Evolutionary conservation across 2,329 filamentous ascomycete genomes (phyloP), one percentile per base, ranked within the genome.

Genomic region (Septoria petroselini): DNA sequence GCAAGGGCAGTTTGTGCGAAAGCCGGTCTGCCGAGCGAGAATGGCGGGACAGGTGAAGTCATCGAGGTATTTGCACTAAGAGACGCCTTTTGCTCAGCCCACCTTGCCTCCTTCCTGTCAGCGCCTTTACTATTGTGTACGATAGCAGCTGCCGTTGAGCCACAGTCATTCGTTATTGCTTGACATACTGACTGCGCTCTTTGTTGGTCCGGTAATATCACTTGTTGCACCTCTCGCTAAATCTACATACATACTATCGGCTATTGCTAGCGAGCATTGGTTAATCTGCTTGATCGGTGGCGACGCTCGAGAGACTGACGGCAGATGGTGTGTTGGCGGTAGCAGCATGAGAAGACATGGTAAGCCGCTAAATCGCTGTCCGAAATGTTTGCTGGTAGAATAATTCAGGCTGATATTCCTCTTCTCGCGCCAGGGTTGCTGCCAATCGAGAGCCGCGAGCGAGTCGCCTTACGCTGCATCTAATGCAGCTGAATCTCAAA

Each of bases 381-480:
- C n/a, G 33, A 11, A 35, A 15, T 7, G 33, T 17, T 35, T 14
- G 15, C 33, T 27, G 5, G 5, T 5, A 9, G 23, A n/a, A n/a
- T n/a, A n/a, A n/a, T 27, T 9, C 9, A 27, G 23, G 23, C 23
- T 27, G 23, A 27, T 27, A 27, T 27, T 27, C 23, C 23, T 27
- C 23, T 27, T 9, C 23, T 27, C 9, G 5, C 23, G 23, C 33
- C 37, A 52, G 49, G 52, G 52, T 43, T 54, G 48, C 48, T 54
- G 48, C 33, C 48, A 52, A 37, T 55, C 53, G 30, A 49, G 40
- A 52, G 21, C 33, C 14, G 34, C 11, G 34, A 42, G 18, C 37
- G 31, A 47, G 31, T 48, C 52, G 19, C 48, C 43, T 25, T 44
- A 37, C 29, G 29, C 15, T 21, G 29, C 17, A 7, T n/a, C 30